Evolutionary conservation across 371 early-diverging fungal species (phyloP).

Genomic region (Fennellomyces sp.): DNA sequence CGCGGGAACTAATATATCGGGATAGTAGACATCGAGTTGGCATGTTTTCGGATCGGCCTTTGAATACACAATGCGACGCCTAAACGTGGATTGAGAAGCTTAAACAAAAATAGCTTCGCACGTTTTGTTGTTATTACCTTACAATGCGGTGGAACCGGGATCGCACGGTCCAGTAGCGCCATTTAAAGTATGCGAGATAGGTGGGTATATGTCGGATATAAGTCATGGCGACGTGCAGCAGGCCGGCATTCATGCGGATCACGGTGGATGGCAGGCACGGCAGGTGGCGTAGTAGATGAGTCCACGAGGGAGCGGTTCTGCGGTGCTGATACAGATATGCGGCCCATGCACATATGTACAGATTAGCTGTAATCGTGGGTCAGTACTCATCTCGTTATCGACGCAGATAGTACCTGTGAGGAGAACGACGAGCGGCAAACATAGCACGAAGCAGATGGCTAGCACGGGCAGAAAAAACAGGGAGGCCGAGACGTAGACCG

Average conservation of each 20-base stretch:
- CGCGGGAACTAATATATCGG: slow-evolving; percentile 9
- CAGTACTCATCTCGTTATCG: too few relatives aligned
- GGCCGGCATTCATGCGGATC: slow-evolving; percentile 36
- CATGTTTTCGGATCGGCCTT: slow-evolving; percentile 9
- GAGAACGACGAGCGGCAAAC: slow-evolving; percentile 38
- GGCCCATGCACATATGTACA: slow-evolving; percentile 57
- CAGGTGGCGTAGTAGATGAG: slow-evolving; percentile 21
- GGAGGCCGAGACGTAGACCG: slow-evolving; percentile 42
- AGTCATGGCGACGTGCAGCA: slow-evolving; percentile 15
- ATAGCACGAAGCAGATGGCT: slow-evolving; percentile 30
- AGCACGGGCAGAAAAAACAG: slow-evolving; percentile 48
- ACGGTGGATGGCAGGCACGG: slow-evolving; percentile 42
- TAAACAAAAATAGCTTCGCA: too few relatives aligned
- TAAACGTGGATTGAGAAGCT: slow-evolving; percentile 3
- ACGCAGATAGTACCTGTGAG: slow-evolving; percentile 38
- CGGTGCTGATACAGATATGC: slow-evolving; percentile 39
- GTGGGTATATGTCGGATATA: slow-evolving; percentile 34
- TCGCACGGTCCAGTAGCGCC: slow-evolving; percentile 41
- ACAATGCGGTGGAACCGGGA: slow-evolving; percentile 32
- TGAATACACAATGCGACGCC: slow-evolving; percentile 36
- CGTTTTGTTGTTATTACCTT: slow-evolving; percentile 33
- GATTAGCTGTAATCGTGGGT: slow-evolving; percentile 4
- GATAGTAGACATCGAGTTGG: slow-evolving; percentile 46
- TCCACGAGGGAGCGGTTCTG: slow-evolving; percentile 16
- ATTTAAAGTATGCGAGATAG: slow-evolving; percentile 33